Conservation (phyloP, 2,329 filamentous ascomycete genomes). For the Escovopsis weberi region DNA sequence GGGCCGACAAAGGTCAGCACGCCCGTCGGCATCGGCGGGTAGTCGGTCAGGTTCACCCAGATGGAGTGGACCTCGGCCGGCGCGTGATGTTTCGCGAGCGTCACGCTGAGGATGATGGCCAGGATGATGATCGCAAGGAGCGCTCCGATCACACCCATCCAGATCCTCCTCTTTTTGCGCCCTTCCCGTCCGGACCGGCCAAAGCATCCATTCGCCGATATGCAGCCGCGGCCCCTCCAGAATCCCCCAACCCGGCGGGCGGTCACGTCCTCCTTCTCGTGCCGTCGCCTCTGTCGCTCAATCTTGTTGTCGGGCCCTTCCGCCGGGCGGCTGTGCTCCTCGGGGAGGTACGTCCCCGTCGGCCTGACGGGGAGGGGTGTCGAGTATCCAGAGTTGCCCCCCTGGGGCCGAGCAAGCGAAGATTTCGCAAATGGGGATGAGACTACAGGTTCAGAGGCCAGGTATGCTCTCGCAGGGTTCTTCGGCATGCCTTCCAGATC, state of each 20-base stretch:
- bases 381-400: not conserved
- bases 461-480: slow-evolving; percentile 1
- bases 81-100: slow-evolving; percentile 26
- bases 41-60: slow-evolving; percentile 78
- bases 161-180: slow-evolving; percentile 47
- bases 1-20: slow-evolving; percentile 65
- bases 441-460: not conserved
- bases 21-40: slow-evolving; percentile 75
- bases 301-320: slow-evolving; percentile 27
- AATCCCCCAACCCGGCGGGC: slow-evolving; percentile 43
- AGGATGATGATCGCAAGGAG: slow-evolving; percentile 42
- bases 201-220: slow-evolving; percentile 43
- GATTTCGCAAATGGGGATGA: not conserved
- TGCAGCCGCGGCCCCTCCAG: slow-evolving; percentile 51
- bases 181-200: slow-evolving; percentile 49
- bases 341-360: slow-evolving; percentile 30
- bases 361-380: slow-evolving; percentile 26
- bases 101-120: slow-evolving; percentile 41
- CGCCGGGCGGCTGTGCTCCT: slow-evolving; percentile 27
- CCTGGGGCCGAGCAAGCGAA: not conserved
- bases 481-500: not conserved
- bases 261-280: slow-evolving; percentile 51
- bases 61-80: slow-evolving; percentile 23
- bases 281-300: slow-evolving; percentile 38
- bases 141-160: slow-evolving; percentile 34